These are phyloP conservation scores for Hypoxylon sp. DNA, from an alignment of 2,329 filamentous ascomycete genomes.

Conservation along the genomic window DNA sequence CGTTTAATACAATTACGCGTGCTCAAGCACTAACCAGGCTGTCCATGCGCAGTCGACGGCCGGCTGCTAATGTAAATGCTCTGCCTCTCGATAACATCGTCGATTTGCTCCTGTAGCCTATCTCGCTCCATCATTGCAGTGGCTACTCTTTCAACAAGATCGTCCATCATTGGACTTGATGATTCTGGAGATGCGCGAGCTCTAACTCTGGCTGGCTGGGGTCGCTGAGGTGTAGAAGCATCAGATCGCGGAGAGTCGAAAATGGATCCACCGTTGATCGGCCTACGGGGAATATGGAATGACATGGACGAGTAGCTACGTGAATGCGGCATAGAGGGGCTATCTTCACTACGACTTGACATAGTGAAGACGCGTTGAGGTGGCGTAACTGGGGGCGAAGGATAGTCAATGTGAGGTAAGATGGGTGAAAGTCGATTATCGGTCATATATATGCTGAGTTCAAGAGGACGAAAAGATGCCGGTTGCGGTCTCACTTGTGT, in stretches of 20 bases:
- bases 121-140: conserved; percentile 72
- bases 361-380: conserved; percentile 59
- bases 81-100: conserved; percentile 72
- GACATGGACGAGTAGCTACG: conserved; percentile 68
- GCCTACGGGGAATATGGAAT: conserved; percentile 69
- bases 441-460: conserved; percentile 68
- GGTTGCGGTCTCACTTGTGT: conserved; percentile 52
- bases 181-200: conserved; percentile 58
- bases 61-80: conserved; percentile 69
- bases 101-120: conserved; percentile 70
- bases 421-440: conserved; percentile 69
- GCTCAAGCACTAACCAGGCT: conserved; percentile 51
- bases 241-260: conserved; percentile 53
- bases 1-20: conserved; percentile 10
- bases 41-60: conserved; percentile 66
- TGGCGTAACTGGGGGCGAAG: conserved; percentile 55
- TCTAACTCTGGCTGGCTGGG: conserved; percentile 62
- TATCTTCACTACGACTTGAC: conserved; percentile 55
- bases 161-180: conserved; percentile 60
- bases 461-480: conserved; percentile 66
- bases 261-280: conserved; percentile 55
- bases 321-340: conserved; percentile 57
- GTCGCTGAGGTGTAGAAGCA: conserved; percentile 59
- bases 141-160: conserved; percentile 69
- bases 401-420: conserved; percentile 65